Evolutionary conservation across 2,329 filamentous ascomycete species (phyloP), one percentile per base, ranked within the genome.

Genomic region (Sporothrix pallida): DNA sequence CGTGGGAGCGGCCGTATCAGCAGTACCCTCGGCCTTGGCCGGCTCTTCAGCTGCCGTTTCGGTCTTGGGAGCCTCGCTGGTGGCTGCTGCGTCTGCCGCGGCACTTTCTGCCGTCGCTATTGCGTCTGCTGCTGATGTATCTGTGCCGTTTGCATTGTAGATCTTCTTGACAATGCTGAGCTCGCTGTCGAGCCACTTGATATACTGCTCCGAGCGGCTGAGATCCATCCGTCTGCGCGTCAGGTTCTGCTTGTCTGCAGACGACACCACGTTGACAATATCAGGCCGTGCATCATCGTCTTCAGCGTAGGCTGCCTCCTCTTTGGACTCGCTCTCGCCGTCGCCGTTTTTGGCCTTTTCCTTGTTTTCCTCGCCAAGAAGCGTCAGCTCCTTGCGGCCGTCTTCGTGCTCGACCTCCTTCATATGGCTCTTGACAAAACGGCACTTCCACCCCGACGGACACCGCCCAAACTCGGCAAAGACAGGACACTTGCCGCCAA

Each of bases 371-470:
- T 78, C 77, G 12, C 89, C 88, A 23, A 92, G 78, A 68, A 97
- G 85, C 2, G 95, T 86, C 71, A 98, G 83, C 82, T 98, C 95
- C 78, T 93, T 94, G 77, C 89, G 88, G 9, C 94, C 95, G 81
- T 97, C 95, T 72, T 91, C 90, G 23, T 86, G 89, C 76, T 92
- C 89, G 31, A 93, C 83, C 82, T 98, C 95, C 75, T 90, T 87
- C 78, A 94, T 96, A 82, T 99, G 96, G 76, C 93, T 97, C 76
- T 88, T 88, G 48, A 93, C 92, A 79, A 98, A 97, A 26, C 95
- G 92, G 81, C 96, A 99, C 81, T 95, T 97, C 95, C 95, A 99
- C 6, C 96, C 96, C 15, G 92, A 89, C 68, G 89, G 87, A 78
- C 96, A 99, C 75, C 86, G 89, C 13, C 95, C 95, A 76, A 91